These are phyloP conservation scores for Scalesia atractyloides DNA, from an alignment of 129 eudicot species.

Conservation along the genomic window DNA sequence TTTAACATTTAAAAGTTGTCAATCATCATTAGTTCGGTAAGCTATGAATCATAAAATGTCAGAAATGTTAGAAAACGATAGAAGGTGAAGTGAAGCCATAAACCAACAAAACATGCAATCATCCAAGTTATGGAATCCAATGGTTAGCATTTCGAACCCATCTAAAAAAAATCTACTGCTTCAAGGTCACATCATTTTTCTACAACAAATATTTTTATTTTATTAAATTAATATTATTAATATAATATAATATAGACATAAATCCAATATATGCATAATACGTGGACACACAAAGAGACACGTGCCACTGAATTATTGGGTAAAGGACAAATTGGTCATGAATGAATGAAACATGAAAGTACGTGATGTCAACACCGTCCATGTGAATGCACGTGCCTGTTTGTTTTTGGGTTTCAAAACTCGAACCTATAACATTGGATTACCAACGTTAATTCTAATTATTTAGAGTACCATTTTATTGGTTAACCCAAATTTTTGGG, in stretches of 20 bases:
- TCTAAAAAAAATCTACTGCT: too few relatives aligned
- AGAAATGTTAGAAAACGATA: background rate
- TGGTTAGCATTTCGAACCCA: too few relatives aligned
- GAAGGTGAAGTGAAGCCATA: background rate
- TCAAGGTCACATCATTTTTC: background rate
- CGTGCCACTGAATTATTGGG: conserved; percentile 10
- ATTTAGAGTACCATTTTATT: too few relatives aligned
- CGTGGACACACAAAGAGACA: conserved; percentile 3
- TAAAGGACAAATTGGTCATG: background rate
- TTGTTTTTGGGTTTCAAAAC: background rate
- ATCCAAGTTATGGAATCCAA: too few relatives aligned
- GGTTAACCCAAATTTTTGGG: too few relatives aligned
- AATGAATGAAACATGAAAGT: background rate
- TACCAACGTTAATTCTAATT: too few relatives aligned
- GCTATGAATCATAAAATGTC: background rate
- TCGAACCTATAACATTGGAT: conserved; percentile 6
- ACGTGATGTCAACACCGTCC: background rate
- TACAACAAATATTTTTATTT: background rate
- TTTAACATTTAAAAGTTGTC: too few relatives aligned
- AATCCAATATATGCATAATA: background rate
- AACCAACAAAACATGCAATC: background rate
- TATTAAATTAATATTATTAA: background rate
- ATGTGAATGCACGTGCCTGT: conserved; percentile 33
- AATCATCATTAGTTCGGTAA: too few relatives aligned
- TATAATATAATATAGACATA: background rate